phyloP scores from a whole-genome alignment of 768 basidiomycete species.

The Tulasnella sp. region DNA sequence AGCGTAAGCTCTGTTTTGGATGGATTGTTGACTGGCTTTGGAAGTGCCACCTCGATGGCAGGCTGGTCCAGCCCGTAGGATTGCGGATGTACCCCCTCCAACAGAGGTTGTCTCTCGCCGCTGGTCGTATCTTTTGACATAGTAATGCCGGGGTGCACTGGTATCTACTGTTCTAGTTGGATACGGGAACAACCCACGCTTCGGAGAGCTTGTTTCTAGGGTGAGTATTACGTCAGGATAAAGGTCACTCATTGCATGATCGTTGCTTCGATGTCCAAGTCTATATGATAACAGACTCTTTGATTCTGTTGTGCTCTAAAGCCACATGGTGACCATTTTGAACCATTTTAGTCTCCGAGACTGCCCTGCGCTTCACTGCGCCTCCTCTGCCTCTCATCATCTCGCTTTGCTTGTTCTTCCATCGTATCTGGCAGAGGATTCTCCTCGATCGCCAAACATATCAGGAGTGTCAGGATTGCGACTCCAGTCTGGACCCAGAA shows the following conservation, averaged over 20 bases:
- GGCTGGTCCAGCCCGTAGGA: background rate
- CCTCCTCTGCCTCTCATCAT: slow-evolving; percentile 26
- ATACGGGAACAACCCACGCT: too few species aligned
- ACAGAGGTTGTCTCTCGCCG: background rate
- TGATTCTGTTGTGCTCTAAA: too few species aligned
- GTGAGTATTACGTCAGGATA: too few species aligned
- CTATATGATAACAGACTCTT: too few species aligned
- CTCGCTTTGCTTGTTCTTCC: slow-evolving; percentile 49
- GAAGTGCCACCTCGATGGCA: background rate
- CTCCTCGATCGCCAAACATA: slow-evolving; percentile 52
- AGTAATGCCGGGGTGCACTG: too few species aligned
- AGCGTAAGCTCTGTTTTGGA: background rate
- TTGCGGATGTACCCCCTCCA: background rate
- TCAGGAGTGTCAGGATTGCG: slow-evolving; percentile 54
- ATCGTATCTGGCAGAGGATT: slow-evolving; percentile 18
- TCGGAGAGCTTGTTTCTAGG: too few species aligned
- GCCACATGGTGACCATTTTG: too few species aligned
- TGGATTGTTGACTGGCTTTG: background rate
- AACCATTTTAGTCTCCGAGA: too few species aligned
- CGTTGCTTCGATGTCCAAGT: too few species aligned
- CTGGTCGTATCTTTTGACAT: background rate
- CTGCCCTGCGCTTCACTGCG: too few species aligned
- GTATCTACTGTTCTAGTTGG: too few species aligned
- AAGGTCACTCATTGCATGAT: too few species aligned
- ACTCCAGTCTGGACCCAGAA: slow-evolving; percentile 69